Evolutionary conservation across 2,329 filamentous ascomycete genomes (phyloP), one percentile per base, ranked within the genome.

Genomic region (Venturia effusa): DNA sequence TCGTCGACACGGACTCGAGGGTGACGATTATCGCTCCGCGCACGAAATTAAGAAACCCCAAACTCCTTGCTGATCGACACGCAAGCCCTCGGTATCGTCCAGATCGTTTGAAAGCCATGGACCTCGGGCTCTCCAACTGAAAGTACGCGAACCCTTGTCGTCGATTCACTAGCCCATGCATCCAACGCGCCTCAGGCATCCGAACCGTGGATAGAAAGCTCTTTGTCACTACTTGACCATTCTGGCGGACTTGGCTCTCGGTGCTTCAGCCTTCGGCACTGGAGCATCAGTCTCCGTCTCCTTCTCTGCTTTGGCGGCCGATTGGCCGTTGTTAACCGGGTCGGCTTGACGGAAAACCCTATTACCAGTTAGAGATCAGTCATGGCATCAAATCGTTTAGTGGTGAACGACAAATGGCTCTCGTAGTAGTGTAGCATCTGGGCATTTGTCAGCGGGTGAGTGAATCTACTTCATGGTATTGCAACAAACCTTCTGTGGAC

Each of bases 401-500:
- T 34, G 51, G 51, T 34, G 51, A 57, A 34, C 27, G 51, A 76
- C 74, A 76, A 66, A 64, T 76, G 74, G 54, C 68, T 66, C 67
- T 75, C 73, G 66, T 74, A 76, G 62, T 75, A 76, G 40, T 73
- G 70, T 30, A 76, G 69, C 59, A 76, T 64, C 64, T 68, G 37
- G 19, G 19, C 24, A n/a, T 57, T 11, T 60, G 40, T 64, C 27
- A 54, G 41, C 37, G 7, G 34, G 13, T 41, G 11, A n/a, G 19
- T 41, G 22, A 13, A 34, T 27, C 7, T 15, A 10, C 15, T 17
- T n/a, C 24, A 32, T 11, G 4, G 10, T 32, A 17, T 41, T 34
- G 24, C 15, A 27, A 19, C 24, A 17, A 73, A 88, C 88, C 81
- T 87, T 89, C 71, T 93, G 89, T 0, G 90, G 90, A 68, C 88